A percentile compares a stretch with the other conserved stretches of the same genome.
phyloP scores from a whole-genome alignment of 2,329 filamentous ascomycete genomes.

The Neonectria magnoliae region DNA sequence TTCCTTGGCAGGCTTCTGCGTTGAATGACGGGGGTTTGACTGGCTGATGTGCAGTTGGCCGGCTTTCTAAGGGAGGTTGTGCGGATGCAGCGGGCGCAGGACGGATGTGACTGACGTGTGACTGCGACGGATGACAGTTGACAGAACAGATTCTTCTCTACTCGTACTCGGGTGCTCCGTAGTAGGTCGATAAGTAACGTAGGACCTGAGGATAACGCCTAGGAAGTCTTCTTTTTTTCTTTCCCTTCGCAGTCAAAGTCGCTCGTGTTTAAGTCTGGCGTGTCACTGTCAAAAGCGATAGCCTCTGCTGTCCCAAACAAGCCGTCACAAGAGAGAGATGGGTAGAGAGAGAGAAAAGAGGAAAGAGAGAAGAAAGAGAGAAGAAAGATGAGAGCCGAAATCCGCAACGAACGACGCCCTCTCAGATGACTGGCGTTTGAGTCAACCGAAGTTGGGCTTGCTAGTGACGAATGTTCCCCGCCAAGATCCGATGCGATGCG shows the following conservation, averaged over 20 bases:
- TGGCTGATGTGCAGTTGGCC: not conserved
- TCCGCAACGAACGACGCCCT: constrained; percentile 6
- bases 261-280: not conserved
- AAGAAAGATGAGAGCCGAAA: not conserved
- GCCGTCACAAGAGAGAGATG: not conserved
- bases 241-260: not conserved
- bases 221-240: not conserved
- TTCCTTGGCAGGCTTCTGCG: not conserved
- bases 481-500: constrained; percentile 22
- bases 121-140: not conserved
- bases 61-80: not conserved
- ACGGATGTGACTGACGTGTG: not conserved
- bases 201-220: not conserved
- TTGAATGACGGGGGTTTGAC: not conserved
- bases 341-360: not conserved
- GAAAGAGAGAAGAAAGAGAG: not conserved
- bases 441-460: constrained; percentile 15
- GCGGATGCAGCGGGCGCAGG: not conserved
- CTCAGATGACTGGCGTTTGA: constrained; percentile 20
- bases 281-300: not conserved
- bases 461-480: constrained; percentile 21
- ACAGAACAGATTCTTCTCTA: not conserved
- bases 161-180: not conserved
- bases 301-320: not conserved
- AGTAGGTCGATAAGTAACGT: not conserved